Conservation (phyloP, 768 basidiomycete genomes). For the Serendipita sp. region DNA sequence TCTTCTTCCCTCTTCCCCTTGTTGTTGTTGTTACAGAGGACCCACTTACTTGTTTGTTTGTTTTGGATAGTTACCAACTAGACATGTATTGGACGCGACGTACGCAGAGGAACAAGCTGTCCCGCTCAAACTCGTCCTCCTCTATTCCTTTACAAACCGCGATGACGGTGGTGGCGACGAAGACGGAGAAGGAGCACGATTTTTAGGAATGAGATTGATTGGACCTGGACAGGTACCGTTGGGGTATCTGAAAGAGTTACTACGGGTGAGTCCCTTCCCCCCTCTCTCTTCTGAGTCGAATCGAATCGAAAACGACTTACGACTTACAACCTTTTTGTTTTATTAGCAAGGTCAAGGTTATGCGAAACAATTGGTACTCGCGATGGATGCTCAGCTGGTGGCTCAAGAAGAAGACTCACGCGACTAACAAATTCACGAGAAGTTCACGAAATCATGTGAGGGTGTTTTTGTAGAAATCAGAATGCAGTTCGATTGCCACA, state of each 20-base stretch:
- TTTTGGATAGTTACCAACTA: conserved; percentile 32
- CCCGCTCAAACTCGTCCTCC: conserved; percentile 40
- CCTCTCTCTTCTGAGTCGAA: not conserved
- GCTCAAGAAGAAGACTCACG: too few species aligned
- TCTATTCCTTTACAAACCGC: conserved; percentile 40
- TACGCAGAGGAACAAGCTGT: conserved; percentile 54
- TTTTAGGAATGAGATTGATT: conserved; percentile 50
- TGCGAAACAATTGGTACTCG: conserved; percentile 37
- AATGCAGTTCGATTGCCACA: too few species aligned
- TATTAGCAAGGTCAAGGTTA: conserved; percentile 54
- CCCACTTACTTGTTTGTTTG: not conserved
- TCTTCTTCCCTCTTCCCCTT: not conserved
- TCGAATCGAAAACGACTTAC: not conserved
- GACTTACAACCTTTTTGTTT: not conserved
- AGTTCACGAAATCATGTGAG: too few species aligned
- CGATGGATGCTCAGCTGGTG: conserved; percentile 28
- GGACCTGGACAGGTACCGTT: conserved; percentile 45
- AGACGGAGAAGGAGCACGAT: conserved; percentile 18
- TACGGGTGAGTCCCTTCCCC: conserved; percentile 31
- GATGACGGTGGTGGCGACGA: not conserved
- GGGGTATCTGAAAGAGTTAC: conserved; percentile 31
- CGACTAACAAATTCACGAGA: too few species aligned
- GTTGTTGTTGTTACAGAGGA: not conserved
- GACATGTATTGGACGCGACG: conserved; percentile 62
- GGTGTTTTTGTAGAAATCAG: too few species aligned